A percentile compares a stretch with the other conserved stretches of the same genome.
Conservation (phyloP, 228 moss, liverwort and hornwort species). For the Sphagnum magellanicum region DNA sequence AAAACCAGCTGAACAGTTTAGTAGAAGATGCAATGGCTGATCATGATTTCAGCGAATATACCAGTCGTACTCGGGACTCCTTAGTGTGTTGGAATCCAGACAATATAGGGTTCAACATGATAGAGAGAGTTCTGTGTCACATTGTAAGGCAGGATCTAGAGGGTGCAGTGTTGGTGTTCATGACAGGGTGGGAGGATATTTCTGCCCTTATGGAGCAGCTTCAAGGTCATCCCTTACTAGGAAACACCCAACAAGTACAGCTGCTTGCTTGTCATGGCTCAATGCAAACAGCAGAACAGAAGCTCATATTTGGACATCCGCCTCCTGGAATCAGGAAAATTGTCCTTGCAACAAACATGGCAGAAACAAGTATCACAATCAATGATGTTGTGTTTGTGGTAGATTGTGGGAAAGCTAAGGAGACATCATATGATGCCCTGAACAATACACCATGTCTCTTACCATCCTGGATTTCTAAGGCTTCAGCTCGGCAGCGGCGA, state of each 20-base stretch:
- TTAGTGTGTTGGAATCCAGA: conserved; percentile 88
- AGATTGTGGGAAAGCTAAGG: conserved; percentile 64
- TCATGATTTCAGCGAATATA: conserved; percentile 42
- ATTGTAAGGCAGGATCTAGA: conserved; percentile 44
- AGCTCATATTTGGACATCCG: conserved; percentile 52
- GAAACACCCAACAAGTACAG: conserved; percentile 24
- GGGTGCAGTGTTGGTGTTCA: conserved; percentile 60
- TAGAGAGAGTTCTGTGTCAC: conserved; percentile 64
- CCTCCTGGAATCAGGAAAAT: conserved; percentile 52
- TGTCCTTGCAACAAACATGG: conserved; percentile 66
- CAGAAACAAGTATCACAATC: conserved; percentile 63
- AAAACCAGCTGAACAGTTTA: conserved; percentile 55
- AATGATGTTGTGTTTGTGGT: conserved; percentile 58
- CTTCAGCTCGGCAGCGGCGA: conserved; percentile 65
- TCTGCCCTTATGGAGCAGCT: conserved; percentile 44
- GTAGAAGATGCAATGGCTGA: conserved; percentile 82
- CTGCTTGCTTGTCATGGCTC: conserved; percentile 57
- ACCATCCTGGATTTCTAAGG: conserved; percentile 59
- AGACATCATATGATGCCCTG: conserved; percentile 60
- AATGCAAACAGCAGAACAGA: conserved; percentile 62
- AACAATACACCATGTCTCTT: conserved; percentile 59
- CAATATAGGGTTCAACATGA: conserved; percentile 77
- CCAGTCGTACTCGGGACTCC: conserved; percentile 69
- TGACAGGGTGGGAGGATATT: conserved; percentile 67
- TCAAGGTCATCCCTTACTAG: conserved; percentile 36